phyloP scores from a whole-genome alignment of 2,329 filamentous ascomycete species.

The Exophiala sideris region DNA sequence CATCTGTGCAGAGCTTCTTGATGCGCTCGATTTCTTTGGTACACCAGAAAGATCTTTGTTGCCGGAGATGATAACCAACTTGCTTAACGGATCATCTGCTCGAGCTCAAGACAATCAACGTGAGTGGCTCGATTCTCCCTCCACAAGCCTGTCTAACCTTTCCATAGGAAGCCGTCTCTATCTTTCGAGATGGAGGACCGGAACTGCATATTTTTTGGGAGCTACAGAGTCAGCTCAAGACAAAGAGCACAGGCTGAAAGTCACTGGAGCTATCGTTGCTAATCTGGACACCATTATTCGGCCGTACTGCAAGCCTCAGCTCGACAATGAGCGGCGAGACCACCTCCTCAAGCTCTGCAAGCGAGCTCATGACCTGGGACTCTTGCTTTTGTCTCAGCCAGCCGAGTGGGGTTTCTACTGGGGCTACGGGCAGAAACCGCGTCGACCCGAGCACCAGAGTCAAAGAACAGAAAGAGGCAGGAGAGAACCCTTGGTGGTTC shows the following conservation, averaged over 20 bases:
- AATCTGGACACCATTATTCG: background rate
- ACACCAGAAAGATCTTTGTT: background rate
- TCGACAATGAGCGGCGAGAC: background rate
- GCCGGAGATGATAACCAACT: background rate
- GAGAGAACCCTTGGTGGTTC: background rate
- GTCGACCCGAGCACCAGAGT: background rate
- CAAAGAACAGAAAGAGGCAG: background rate
- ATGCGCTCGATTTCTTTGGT: slow-evolving; percentile 7
- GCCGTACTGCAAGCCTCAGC: too few species aligned
- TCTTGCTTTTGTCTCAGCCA: slow-evolving; percentile 1
- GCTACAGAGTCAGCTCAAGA: background rate
- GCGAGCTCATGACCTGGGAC: slow-evolving; percentile 1
- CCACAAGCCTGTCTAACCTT: background rate
- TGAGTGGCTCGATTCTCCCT: background rate
- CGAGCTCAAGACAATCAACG: too few species aligned
- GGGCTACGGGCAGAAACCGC: background rate
- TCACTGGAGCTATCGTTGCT: background rate
- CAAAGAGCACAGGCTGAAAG: background rate
- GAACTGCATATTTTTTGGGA: background rate
- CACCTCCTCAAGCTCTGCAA: slow-evolving; percentile 3
- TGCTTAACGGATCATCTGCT: background rate
- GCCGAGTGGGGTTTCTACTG: slow-evolving; percentile 2
- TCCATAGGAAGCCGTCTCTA: slow-evolving; percentile 1
- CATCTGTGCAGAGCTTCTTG: slow-evolving; percentile 1
- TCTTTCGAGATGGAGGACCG: slow-evolving; percentile 3